Conservation (phyloP, 805 yeast species). For the Yamadazyma kitorensis region DNA sequence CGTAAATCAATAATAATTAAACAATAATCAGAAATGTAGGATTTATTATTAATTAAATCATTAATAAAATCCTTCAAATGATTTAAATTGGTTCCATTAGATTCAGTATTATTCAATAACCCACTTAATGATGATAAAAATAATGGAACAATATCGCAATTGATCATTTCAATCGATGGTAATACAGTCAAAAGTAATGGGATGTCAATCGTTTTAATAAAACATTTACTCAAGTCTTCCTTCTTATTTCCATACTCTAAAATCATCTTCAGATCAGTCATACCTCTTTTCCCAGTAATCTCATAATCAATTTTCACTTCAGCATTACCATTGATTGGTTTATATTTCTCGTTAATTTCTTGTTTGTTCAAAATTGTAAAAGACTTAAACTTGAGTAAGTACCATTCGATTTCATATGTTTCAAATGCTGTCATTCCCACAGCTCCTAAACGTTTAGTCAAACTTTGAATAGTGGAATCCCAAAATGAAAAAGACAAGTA, state of each 20-base stretch:
- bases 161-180: constrained; percentile 70
- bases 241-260: constrained; percentile 56
- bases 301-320: constrained; percentile 53
- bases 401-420: constrained; percentile 72
- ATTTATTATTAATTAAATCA: neutral
- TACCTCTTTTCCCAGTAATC: constrained; percentile 69
- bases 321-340: constrained; percentile 35
- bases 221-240: constrained; percentile 18
- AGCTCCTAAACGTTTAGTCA: constrained; percentile 47
- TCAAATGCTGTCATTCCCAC: constrained; percentile 59
- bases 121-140: constrained; percentile 24
- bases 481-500: constrained; percentile 58
- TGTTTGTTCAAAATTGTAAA: constrained; percentile 50
- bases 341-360: constrained; percentile 33
- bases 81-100: constrained; percentile 1
- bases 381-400: constrained; percentile 56
- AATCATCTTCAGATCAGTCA: constrained; percentile 60
- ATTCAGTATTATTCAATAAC: neutral
- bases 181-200: constrained; percentile 71
- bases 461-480: constrained; percentile 71
- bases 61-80: constrained; percentile 8
- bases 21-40: constrained; percentile 47
- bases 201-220: constrained; percentile 56
- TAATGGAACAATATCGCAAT: constrained; percentile 71
- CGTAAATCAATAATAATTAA: constrained; percentile 71